Percentiles rank a stretch among this genome's conserved stretches.
Conservation (phyloP, 257 asterid species). For the Misopates orontium region DNA sequence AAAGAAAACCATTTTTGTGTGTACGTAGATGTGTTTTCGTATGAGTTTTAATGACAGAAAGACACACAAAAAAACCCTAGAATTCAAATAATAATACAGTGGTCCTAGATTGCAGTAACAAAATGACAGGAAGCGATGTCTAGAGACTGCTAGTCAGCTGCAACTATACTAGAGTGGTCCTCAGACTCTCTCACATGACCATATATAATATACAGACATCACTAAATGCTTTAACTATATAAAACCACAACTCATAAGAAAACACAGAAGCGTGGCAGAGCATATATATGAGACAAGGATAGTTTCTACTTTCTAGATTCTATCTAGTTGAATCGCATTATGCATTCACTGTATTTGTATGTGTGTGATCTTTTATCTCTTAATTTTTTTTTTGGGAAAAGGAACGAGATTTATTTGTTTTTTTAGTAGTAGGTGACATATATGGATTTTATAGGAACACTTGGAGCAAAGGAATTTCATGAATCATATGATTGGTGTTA, state of each 20-base stretch:
- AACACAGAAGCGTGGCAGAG: constrained; percentile 15
- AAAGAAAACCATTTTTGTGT: too few species aligned
- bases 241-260: background rate
- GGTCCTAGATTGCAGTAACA: constrained; percentile 23
- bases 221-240: background rate
- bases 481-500: too few species aligned
- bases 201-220: background rate
- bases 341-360: background rate
- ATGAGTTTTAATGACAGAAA: background rate
- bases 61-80: background rate
- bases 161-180: constrained; percentile 35
- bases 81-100: background rate
- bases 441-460: too few species aligned
- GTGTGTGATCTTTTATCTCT: too few species aligned
- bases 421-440: too few species aligned
- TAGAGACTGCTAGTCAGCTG: background rate
- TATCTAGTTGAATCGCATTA: background rate
- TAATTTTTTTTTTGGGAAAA: too few species aligned
- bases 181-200: background rate
- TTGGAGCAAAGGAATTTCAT: too few species aligned
- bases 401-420: too few species aligned
- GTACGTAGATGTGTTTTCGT: too few species aligned
- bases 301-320: constrained; percentile 4
- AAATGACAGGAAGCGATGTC: constrained; percentile 20
- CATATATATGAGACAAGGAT: constrained; percentile 15